These are phyloP conservation scores for Calocera cornea DNA, from an alignment of 768 basidiomycete genomes.

Conservation along the genomic window DNA sequence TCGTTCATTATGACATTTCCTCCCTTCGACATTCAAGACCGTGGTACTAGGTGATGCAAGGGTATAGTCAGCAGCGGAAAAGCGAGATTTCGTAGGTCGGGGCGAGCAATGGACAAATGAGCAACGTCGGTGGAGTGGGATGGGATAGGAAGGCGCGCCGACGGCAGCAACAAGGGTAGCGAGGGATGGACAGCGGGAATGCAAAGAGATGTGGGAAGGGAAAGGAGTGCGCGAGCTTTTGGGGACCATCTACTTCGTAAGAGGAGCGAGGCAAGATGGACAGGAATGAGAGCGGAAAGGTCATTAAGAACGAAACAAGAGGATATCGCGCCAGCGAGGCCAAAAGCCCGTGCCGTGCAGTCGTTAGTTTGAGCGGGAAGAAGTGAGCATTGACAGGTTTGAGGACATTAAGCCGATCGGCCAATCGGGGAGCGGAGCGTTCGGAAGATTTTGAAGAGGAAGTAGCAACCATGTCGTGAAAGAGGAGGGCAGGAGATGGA, in stretches of 20 bases:
- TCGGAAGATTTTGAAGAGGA: neutral
- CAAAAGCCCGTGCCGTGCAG: neutral
- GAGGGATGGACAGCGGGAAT: neutral
- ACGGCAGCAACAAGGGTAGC: neutral
- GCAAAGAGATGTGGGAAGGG: neutral
- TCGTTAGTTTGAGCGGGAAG: neutral
- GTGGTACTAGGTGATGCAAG: slow-evolving; percentile 6
- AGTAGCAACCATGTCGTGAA: neutral
- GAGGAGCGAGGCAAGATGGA: neutral
- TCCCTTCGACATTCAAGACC: slow-evolving; percentile 5
- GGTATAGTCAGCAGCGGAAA: neutral
- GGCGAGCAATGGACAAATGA: neutral
- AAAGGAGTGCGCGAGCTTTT: neutral
- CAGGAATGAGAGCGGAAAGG: neutral
- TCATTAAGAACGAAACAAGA: neutral
- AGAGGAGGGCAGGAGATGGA: neutral
- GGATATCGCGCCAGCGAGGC: neutral
- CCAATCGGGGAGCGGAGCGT: neutral
- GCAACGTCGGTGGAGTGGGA: neutral
- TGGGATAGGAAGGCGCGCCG: neutral
- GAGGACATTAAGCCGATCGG: neutral
- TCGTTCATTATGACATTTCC: neutral
- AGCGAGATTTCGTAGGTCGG: neutral
- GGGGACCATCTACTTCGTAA: no score
- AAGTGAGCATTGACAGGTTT: neutral